Evolutionary conservation across 192 early-diverging fungal genomes (phyloP), one percentile per base, ranked within the genome.

Genomic region (Phycomyces nitens): DNA sequence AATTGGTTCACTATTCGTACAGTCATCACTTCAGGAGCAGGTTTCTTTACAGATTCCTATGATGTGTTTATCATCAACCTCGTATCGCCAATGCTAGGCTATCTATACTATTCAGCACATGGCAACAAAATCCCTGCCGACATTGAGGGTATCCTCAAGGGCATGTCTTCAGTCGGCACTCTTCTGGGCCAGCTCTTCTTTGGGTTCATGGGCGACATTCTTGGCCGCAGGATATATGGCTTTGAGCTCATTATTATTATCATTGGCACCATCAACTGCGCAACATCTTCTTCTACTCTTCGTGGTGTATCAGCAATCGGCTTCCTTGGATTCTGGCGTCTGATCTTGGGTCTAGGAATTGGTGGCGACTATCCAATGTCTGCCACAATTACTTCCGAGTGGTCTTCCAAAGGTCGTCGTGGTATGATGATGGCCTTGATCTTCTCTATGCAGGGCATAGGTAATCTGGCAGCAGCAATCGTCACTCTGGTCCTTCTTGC

Each of bases 341-440:
- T 97, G 49, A 68, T 97, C 56, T 84, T 95, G 43, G 95, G 95
- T 64, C 76, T 95, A 44, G 95, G 95, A 64, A 89, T 95, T 65
- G 95, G 95, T 64, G 92, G 92, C 50, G 93, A 97, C 72, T 97
- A 97, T 73, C 95, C 95, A 16, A 78, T 97, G 64, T 93, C 90
- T 4, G 92, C 92, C 29, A 69, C 66, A 47, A 95, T 97, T 57
- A 91, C 93, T 22, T 88, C 92, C 52, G 95, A 97, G 80, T 97
- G 89, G 65, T 85, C 93, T 42, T 81, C 85, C 40, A 74, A 84
- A 50, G 73, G 84, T 22, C 83, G 86, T 68, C 86, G 95, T 47
- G 95, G 95, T 51, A 68, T 68, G 57, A 68, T 68, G 66, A 56
- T 68, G 53, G 66, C 66, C 52, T 88, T 95, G 1, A 66, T 66